These are phyloP conservation scores for Lachnellula arida DNA, from an alignment of 2,329 filamentous ascomycete genomes.

Conservation along the genomic window DNA sequence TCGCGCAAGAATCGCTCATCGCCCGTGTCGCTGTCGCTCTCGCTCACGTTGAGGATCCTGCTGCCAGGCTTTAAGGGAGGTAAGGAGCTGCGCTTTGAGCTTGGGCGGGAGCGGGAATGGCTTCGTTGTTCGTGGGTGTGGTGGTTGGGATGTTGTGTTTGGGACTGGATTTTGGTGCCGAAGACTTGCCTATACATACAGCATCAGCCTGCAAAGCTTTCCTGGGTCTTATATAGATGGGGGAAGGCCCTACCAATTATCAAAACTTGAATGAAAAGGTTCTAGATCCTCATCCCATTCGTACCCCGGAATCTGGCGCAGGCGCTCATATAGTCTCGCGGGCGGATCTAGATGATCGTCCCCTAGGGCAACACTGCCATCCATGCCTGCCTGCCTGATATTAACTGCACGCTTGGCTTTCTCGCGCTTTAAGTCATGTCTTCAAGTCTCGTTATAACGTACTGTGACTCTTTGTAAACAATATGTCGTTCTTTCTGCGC, in stretches of 20 bases:
- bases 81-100: constrained; percentile 1
- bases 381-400: constrained; percentile 16
- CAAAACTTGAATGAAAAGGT: constrained; percentile 68
- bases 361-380: constrained; percentile 19
- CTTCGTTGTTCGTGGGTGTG: constrained; percentile 34
- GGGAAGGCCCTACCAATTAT: constrained; percentile 64
- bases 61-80: neutral
- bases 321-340: constrained; percentile 64
- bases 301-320: constrained; percentile 69
- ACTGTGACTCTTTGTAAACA: too few species aligned
- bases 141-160: neutral
- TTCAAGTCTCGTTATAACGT: too few species aligned
- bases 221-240: neutral
- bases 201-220: neutral
- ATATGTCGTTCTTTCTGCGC: too few species aligned
- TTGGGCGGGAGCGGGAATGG: constrained; percentile 34
- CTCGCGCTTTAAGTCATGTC: too few species aligned
- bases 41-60: constrained; percentile 9
- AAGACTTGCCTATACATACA: constrained; percentile 53
- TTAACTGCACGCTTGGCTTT: too few species aligned
- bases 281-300: constrained; percentile 64
- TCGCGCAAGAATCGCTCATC: constrained; percentile 24
- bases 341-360: constrained; percentile 52
- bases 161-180: constrained; percentile 44
- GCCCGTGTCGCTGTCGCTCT: constrained; percentile 24